These are phyloP conservation scores for Lactifluus pinguis DNA, from an alignment of 768 basidiomycete species.

Conservation along the genomic window DNA sequence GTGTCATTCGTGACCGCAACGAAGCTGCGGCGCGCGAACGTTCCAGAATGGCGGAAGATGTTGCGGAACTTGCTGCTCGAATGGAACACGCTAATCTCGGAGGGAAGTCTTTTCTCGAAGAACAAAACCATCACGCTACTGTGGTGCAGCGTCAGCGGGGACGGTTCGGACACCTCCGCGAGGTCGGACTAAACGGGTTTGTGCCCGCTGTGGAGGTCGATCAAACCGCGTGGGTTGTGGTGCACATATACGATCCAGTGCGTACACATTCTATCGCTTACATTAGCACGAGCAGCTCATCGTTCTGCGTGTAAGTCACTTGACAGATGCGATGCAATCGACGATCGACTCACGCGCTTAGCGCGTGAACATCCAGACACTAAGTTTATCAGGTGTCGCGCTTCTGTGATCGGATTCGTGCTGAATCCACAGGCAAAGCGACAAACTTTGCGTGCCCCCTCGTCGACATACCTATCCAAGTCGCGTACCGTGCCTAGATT, in stretches of 20 bases:
- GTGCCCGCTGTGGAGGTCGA: conserved; percentile 64
- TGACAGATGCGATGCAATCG: conserved; percentile 63
- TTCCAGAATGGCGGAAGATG: conserved; percentile 43
- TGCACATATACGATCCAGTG: conserved; percentile 79
- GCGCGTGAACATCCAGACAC: conserved; percentile 62
- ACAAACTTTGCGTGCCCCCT: conserved; percentile 7
- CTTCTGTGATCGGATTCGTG: conserved; percentile 66
- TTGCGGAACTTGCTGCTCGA: conserved; percentile 41
- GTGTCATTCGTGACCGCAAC: conserved; percentile 73
- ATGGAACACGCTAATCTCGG: conserved; percentile 62
- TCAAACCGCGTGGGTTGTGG: conserved; percentile 65
- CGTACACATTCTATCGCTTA: conserved; percentile 24
- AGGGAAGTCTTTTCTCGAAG: conserved; percentile 69
- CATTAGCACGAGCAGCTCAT: not conserved
- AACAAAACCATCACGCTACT: conserved; percentile 43
- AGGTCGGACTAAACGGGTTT: conserved; percentile 68
- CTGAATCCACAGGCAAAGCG: conserved; percentile 25
- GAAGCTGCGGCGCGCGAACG: conserved; percentile 54
- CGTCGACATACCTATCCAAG: conserved; percentile 10
- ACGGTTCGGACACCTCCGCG: conserved; percentile 68
- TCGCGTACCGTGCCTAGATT: conserved; percentile 13
- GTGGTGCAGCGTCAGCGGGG: conserved; percentile 37
- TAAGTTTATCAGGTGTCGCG: conserved; percentile 79
- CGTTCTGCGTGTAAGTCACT: conserved; percentile 41
- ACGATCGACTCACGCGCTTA: conserved; percentile 56